Percentiles rank a stretch among this genome's conserved stretches.
Conservation (phyloP, 345 rosid species). For the Lagerstroemia speciosa region DNA sequence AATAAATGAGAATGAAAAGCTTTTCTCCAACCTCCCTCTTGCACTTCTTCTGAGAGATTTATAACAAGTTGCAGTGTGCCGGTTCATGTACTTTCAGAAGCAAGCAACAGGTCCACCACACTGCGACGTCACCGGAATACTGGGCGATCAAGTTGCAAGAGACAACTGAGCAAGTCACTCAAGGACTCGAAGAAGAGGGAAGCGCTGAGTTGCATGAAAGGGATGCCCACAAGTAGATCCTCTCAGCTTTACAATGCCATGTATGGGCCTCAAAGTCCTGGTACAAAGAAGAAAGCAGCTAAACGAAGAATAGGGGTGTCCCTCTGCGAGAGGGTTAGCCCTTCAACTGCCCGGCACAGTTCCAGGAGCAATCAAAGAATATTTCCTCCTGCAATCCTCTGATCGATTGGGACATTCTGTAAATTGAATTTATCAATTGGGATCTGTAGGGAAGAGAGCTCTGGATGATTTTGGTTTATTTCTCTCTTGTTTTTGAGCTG, state of each 20-base stretch:
- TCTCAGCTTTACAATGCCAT: slow-evolving; percentile 25
- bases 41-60: background rate
- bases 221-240: slow-evolving; percentile 24
- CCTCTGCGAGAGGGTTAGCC: slow-evolving; percentile 27
- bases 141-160: slow-evolving; percentile 14
- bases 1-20: background rate
- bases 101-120: slow-evolving; percentile 3
- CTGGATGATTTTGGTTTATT: background rate
- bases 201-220: slow-evolving; percentile 26
- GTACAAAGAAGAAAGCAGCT: slow-evolving; percentile 10
- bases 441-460: background rate
- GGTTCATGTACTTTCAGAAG: slow-evolving; percentile 28
- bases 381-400: background rate
- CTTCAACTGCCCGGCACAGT: slow-evolving; percentile 21
- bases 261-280: slow-evolving; percentile 3
- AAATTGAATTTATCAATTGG: background rate
- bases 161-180: slow-evolving; percentile 11
- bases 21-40: background rate
- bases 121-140: slow-evolving; percentile 17
- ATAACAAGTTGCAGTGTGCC: slow-evolving; percentile 1
- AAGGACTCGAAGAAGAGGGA: slow-evolving; percentile 17
- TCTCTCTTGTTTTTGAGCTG: background rate
- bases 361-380: background rate
- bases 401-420: background rate
- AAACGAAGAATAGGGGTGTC: slow-evolving; percentile 24